These are phyloP conservation scores for Syzygium aromaticum DNA, from an alignment of 345 rosid genomes.

Conservation along the genomic window DNA sequence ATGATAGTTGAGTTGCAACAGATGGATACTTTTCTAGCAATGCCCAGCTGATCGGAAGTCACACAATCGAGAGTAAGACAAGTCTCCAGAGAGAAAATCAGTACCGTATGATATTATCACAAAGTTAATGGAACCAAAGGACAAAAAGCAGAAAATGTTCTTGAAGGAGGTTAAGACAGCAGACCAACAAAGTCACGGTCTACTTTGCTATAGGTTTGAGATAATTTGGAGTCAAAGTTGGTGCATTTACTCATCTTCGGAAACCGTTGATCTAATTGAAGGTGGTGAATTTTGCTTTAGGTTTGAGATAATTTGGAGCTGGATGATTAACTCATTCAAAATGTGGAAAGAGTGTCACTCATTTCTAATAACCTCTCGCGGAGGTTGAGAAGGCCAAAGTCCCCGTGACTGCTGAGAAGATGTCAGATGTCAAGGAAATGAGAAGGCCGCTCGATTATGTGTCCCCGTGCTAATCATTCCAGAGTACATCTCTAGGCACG, in stretches of 20 bases:
- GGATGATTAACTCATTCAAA: too few relatives aligned
- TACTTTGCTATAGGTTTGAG: too few relatives aligned
- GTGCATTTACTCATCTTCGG: too few relatives aligned
- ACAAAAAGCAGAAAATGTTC: not conserved
- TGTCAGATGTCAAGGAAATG: constrained; percentile 34
- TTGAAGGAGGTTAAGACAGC: not conserved
- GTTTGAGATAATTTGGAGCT: too few relatives aligned
- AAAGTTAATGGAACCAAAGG: not conserved
- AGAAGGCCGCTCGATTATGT: constrained; percentile 64
- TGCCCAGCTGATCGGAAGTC: constrained; percentile 85
- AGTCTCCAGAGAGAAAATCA: constrained; percentile 70
- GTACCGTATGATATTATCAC: constrained; percentile 37
- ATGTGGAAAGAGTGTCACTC: too few relatives aligned
- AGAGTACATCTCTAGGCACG: constrained; percentile 59
- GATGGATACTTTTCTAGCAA: constrained; percentile 59
- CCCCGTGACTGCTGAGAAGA: constrained; percentile 68
- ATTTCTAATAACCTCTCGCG: not conserved
- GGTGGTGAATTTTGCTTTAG: too few relatives aligned
- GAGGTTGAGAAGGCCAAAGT: constrained; percentile 62
- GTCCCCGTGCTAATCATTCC: constrained; percentile 71
- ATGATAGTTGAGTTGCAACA: constrained; percentile 67
- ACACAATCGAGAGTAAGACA: constrained; percentile 34
- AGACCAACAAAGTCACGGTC: not conserved
- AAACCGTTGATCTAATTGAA: too few relatives aligned
- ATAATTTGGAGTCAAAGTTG: too few relatives aligned